Percentiles rank a stretch among this genome's conserved stretches.
phyloP scores from a whole-genome alignment of 352 stramenopile species.

The Globisporangium alternatum region DNA sequence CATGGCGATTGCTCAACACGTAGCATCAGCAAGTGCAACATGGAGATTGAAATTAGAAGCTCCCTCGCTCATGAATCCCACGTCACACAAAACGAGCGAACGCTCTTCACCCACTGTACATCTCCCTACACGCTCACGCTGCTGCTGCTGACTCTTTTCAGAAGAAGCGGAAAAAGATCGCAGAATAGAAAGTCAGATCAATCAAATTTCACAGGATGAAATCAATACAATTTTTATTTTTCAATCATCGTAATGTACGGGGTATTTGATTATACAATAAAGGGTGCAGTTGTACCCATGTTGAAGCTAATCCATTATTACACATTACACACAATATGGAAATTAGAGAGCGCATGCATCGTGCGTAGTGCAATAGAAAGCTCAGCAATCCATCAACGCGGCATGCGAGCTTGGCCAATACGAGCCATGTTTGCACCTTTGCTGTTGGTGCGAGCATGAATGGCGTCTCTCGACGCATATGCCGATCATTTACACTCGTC shows the following conservation, averaged over 20 bases:
- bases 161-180: not conserved
- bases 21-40: not conserved
- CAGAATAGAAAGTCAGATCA: slow-evolving; percentile 2
- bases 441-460: no score
- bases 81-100: not conserved
- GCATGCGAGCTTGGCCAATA: not conserved
- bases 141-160: slow-evolving; percentile 6
- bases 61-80: not conserved
- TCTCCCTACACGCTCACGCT: not conserved
- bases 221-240: not conserved
- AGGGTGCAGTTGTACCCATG: slow-evolving; percentile 3
- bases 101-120: not conserved
- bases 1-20: no score
- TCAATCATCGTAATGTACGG: not conserved
- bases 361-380: not conserved
- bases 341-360: not conserved
- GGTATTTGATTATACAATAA: not conserved
- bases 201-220: not conserved
- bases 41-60: slow-evolving; percentile 1
- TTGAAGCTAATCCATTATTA: slow-evolving; percentile 2
- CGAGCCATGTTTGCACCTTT: not conserved
- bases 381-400: not conserved
- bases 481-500: not conserved
- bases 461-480: no score
- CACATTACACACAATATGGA: slow-evolving; percentile 3